Evolutionary conservation across 2,329 filamentous ascomycete genomes (phyloP).

Genomic region (Penicillium freii): DNA sequence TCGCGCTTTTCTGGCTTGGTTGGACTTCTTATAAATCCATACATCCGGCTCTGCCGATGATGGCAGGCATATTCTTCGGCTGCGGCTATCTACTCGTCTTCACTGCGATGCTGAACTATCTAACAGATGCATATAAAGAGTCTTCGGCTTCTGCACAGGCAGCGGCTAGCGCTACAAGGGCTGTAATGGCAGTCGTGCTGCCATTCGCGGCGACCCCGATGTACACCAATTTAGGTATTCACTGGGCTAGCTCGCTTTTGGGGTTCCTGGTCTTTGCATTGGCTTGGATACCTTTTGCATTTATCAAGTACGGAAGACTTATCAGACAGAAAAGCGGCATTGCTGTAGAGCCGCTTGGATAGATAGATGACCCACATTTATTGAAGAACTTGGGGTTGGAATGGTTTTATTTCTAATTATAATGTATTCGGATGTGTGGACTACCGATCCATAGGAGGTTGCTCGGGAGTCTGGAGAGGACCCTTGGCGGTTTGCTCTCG

Average conservation of each 20-base stretch:
- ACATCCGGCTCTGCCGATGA: too few species aligned
- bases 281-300: background rate
- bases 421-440: too few species aligned
- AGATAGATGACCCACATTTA: too few species aligned
- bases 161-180: constrained; percentile 2
- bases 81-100: background rate
- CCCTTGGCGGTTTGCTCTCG: background rate
- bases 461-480: background rate
- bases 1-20: too few species aligned
- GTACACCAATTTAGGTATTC: background rate
- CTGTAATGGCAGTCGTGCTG: constrained; percentile 1
- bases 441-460: background rate
- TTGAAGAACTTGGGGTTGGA: too few species aligned
- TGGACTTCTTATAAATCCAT: too few species aligned
- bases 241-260: constrained; percentile 6
- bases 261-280: background rate
- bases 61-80: background rate
- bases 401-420: too few species aligned
- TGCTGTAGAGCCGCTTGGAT: background rate
- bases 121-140: constrained; percentile 5
- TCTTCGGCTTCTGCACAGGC: constrained; percentile 6
- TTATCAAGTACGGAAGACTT: background rate
- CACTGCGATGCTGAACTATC: background rate
- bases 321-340: background rate
- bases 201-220: constrained; percentile 1